A percentile compares a stretch with the other conserved stretches of the same genome.
These are phyloP conservation scores for Stephania yunnanensis DNA, from an alignment of 164 flowering plant genomes.

Conservation along the genomic window DNA sequence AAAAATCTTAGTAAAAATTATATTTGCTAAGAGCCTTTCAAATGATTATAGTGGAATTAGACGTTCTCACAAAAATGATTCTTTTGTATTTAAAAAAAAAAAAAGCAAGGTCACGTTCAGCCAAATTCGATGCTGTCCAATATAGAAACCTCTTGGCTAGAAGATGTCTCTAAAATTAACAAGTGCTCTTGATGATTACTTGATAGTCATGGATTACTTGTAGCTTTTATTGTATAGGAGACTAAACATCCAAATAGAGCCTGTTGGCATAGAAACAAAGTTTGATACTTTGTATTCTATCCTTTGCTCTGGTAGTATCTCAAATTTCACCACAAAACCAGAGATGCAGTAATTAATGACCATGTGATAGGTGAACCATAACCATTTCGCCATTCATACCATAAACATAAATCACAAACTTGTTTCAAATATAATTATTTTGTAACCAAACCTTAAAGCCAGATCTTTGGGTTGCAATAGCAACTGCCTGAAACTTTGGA, in stretches of 20 bases:
- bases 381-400: not conserved
- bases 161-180: not conserved
- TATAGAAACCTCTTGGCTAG: not conserved
- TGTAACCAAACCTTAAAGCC: slow-evolving; percentile 78
- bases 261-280: not conserved
- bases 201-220: too few relatives aligned
- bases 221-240: not conserved
- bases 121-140: not conserved
- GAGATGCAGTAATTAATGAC: not conserved
- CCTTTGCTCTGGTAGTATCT: not conserved
- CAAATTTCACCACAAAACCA: not conserved
- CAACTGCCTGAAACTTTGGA: slow-evolving; percentile 83
- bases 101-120: not conserved
- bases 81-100: not conserved
- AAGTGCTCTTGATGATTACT: not conserved
- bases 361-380: not conserved
- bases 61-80: not conserved
- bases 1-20: too few relatives aligned
- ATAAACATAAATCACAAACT: not conserved
- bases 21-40: not conserved
- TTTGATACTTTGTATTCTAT: not conserved
- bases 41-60: not conserved
- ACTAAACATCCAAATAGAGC: not conserved
- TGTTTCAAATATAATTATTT: not conserved
- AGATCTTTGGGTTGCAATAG: slow-evolving; percentile 78